phyloP scores from a whole-genome alignment of 345 rosid species.

The rapeseed (Brassica napus) region DNA sequence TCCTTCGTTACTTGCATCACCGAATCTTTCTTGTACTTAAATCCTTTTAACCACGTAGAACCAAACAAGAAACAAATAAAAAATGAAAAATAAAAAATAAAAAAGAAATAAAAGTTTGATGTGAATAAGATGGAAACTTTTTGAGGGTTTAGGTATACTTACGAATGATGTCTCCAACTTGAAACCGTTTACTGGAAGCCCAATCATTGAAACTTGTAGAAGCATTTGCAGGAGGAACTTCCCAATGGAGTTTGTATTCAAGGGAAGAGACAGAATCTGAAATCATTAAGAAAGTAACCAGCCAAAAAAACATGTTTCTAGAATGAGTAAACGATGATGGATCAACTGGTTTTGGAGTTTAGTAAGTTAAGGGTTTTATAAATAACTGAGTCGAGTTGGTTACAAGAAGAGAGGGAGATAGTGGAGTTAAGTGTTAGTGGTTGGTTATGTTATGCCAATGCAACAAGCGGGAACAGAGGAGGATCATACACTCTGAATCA shows the following conservation, averaged over 20 bases:
- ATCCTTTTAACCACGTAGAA: background rate
- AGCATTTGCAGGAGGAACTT: background rate
- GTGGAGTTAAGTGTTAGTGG: background rate
- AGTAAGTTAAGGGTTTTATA: background rate
- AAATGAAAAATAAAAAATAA: too few relatives aligned
- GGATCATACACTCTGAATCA: background rate
- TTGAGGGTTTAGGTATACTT: background rate
- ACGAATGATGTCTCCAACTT: conserved; percentile 1
- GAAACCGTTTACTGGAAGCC: background rate
- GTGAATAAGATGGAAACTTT: background rate
- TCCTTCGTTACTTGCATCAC: conserved; percentile 10
- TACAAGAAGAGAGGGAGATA: background rate
- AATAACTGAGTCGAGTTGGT: background rate
- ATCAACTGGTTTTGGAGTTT: background rate
- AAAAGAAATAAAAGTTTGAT: background rate
- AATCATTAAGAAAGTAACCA: background rate
- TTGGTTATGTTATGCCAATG: background rate
- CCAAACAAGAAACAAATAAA: background rate
- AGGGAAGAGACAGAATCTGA: conserved; percentile 3
- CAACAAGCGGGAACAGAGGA: background rate
- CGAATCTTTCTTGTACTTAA: conserved; percentile 10
- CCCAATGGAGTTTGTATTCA: conserved; percentile 6
- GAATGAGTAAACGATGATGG: background rate
- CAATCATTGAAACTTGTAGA: background rate
- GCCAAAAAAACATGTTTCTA: conserved; percentile 3